Base-by-base conservation (phyloP, 1,139 yeast genomes). In the Kluyveromyces sp. region DNA sequence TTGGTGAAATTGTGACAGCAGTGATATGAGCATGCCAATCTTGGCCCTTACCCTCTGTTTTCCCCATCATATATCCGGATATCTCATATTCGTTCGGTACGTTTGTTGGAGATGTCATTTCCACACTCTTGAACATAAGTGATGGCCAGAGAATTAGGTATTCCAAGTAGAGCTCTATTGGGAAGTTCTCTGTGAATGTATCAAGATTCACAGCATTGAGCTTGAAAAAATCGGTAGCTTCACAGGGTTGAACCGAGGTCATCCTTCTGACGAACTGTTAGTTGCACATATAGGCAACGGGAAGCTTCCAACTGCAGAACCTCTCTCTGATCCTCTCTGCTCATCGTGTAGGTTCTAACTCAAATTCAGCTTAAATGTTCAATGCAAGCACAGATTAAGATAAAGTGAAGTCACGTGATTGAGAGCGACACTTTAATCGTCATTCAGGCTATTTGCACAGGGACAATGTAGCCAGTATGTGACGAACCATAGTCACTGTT, bases 1-100 rank as follows among this genome's bases (percentile, higher is more conserved):
- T 80, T 20, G 85, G 81, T 49, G 83, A 83, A 0, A 94, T 83
- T 0, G 98, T 88, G 2, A 94, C 96, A 0, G 98, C 98, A 0
- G 97, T 88, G 46, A 94, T 88, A 63, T 94, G 99, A 0, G 95
- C 79, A 59, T 94, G 99, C 95, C 96, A 92, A 52, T 88, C 94
- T 44, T 74, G 77, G 15, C 74, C 77, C 18, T 70, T 67, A 1
- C 98, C 98, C 63, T 94, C 98, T 2, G 95, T 82, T 64, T 94
- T 94, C n/a, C 94, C 98, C 78, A 94, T 80, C 94, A 94, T 81
- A 57, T 83, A 83, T 0, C 92, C 94, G 39, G 82, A 77, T 17
- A 76, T 70, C 1, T 42, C 46, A 15, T 39, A 68, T 26, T 58
- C 54, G 3, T 55, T 55, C 26, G 56, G 51, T 39, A 49, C 48